Conservation (phyloP, 2,329 filamentous ascomycete genomes). For the Fusarium sp. region DNA sequence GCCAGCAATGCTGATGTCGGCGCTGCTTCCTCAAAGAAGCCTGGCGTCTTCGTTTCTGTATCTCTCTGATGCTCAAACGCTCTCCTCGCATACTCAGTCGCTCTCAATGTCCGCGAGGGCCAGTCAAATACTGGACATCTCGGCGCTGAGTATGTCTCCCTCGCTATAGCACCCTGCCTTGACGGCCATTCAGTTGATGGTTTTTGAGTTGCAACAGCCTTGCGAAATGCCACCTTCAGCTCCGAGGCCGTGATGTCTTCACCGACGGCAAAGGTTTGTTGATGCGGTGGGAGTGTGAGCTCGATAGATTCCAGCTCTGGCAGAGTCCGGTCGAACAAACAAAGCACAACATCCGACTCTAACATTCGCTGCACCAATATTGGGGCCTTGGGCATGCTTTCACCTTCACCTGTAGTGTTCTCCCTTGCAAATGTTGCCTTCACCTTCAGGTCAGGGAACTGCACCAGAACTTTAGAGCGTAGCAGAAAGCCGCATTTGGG, state of each 20-base stretch:
- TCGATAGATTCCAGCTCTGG: not conserved
- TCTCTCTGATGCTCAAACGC: not conserved
- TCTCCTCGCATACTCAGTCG: not conserved
- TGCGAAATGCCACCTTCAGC: not conserved
- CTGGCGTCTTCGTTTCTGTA: not conserved
- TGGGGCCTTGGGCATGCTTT: not conserved
- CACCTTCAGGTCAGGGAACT: not conserved
- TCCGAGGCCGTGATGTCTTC: not conserved
- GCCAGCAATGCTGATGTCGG: not conserved
- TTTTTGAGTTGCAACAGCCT: not conserved
- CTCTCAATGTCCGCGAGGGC: not conserved
- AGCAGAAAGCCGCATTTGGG: conserved; percentile 50
- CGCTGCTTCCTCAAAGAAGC: not conserved
- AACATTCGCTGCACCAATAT: not conserved
- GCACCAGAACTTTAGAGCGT: conserved; percentile 12
- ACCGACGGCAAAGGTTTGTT: not conserved
- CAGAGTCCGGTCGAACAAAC: not conserved
- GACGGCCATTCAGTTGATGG: not conserved
- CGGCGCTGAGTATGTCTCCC: not conserved
- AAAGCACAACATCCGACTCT: not conserved
- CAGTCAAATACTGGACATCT: not conserved
- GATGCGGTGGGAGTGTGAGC: not conserved
- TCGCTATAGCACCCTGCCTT: not conserved
- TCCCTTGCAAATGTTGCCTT: not conserved
- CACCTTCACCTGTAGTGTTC: not conserved